phyloP scores from a whole-genome alignment of 2,329 filamentous ascomycete genomes.

The Aspergillus pseudoviridinutans region DNA sequence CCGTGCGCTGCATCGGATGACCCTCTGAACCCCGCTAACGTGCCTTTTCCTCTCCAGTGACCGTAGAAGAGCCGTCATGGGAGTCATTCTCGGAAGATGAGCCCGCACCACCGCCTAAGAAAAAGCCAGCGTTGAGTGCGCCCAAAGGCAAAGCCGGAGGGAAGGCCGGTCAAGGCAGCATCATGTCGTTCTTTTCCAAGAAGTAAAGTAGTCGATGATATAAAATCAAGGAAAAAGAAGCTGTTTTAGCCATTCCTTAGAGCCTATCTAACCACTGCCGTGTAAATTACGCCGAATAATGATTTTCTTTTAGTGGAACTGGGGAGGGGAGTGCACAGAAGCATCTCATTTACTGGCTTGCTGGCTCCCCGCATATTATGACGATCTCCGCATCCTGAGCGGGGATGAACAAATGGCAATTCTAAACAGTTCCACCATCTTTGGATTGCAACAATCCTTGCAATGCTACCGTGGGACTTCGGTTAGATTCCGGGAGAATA shows the following conservation, averaged over 20 bases:
- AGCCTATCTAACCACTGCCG: neutral
- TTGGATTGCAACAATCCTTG: neutral
- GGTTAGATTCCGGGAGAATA: neutral
- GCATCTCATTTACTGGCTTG: neutral
- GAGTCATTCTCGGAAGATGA: constrained; percentile 94
- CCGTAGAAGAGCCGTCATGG: constrained; percentile 78
- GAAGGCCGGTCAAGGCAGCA: constrained; percentile 64
- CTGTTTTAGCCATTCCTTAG: neutral
- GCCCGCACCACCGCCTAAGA: constrained; percentile 48
- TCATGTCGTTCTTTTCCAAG: constrained; percentile 90
- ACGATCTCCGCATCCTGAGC: neutral
- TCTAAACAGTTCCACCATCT: neutral
- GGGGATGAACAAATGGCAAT: neutral
- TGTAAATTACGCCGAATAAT: neutral
- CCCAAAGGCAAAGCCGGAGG: constrained; percentile 52
- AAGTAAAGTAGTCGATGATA: constrained; percentile 47
- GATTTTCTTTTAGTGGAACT: no score
- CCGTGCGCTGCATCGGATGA: neutral
- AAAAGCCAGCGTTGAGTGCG: constrained; percentile 42
- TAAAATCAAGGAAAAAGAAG: neutral
- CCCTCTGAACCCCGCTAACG: constrained; percentile 1
- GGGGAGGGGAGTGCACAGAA: no score
- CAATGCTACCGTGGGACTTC: neutral
- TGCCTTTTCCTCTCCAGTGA: constrained; percentile 56
- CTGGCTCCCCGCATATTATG: neutral